A percentile compares a stretch with the other conserved stretches of the same genome.
These are phyloP conservation scores for Macrocybe gigantea DNA, from an alignment of 768 basidiomycete genomes.

Conservation along the genomic window DNA sequence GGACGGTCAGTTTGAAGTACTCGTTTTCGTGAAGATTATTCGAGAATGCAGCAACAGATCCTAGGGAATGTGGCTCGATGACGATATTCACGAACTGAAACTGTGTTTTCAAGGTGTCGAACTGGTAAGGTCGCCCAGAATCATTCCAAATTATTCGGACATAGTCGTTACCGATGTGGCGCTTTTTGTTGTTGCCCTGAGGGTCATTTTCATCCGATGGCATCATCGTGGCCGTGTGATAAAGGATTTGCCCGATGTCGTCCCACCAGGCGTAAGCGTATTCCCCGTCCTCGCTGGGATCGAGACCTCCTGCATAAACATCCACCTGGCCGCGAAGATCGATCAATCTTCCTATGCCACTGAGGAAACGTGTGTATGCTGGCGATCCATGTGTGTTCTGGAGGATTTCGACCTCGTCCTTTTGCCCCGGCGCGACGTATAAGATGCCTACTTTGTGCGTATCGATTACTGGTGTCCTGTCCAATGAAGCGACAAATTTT, in stretches of 20 bases:
- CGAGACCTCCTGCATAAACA: constrained; percentile 88
- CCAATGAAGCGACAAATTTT: constrained; percentile 61
- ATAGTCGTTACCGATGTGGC: constrained; percentile 95
- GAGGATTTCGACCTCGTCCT: constrained; percentile 78
- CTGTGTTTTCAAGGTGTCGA: constrained; percentile 87
- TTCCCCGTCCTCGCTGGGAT: constrained; percentile 89
- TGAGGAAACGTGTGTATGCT: constrained; percentile 89
- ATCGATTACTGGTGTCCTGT: constrained; percentile 90
- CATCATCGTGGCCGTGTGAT: constrained; percentile 97
- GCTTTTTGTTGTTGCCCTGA: constrained; percentile 79
- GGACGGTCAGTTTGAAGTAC: constrained; percentile 93
- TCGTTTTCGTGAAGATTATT: constrained; percentile 85
- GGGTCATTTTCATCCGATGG: constrained; percentile 69
- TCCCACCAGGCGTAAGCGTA: constrained; percentile 99
- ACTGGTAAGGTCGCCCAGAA: constrained; percentile 80
- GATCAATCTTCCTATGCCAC: constrained; percentile 84
- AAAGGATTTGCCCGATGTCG: constrained; percentile 91
- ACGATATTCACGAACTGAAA: constrained; percentile 99
- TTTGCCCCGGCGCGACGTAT: constrained; percentile 93
- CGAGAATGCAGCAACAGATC: constrained; percentile 79
- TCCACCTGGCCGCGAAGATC: constrained; percentile 86
- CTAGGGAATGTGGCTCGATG: constrained; percentile 87
- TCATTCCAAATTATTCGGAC: constrained; percentile 99
- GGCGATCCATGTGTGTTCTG: constrained; percentile 90
- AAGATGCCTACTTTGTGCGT: constrained; percentile 95